Conservation (phyloP, 2,329 filamentous ascomycete genomes). For the Claviceps monticola region DNA sequence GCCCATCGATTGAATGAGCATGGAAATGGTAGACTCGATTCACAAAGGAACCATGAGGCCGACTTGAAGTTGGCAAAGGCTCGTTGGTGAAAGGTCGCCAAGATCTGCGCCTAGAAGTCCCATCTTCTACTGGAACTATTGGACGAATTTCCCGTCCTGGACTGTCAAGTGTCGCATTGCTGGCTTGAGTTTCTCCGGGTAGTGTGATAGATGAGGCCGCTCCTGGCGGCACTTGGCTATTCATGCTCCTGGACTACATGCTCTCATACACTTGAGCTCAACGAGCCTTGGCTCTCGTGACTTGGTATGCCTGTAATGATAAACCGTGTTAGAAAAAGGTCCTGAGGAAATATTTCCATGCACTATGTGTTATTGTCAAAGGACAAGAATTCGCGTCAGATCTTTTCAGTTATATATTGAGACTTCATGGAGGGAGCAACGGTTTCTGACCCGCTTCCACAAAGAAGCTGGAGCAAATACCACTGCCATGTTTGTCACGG, state of each 20-base stretch:
- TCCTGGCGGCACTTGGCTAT: not conserved
- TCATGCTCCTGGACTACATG: constrained; percentile 7
- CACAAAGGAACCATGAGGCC: not conserved
- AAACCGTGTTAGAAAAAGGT: not conserved
- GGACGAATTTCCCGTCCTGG: not conserved
- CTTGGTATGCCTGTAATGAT: not conserved
- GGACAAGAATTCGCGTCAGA: constrained; percentile 36
- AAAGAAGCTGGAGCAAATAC: constrained; percentile 1
- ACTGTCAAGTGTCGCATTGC: not conserved
- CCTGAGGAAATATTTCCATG: not conserved
- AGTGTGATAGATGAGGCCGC: not conserved
- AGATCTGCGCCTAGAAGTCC: constrained; percentile 2
- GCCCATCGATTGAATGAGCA: not conserved
- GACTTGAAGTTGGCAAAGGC: not conserved
- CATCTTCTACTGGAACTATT: constrained; percentile 6
- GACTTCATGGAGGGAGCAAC: constrained; percentile 36
- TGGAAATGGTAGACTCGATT: not conserved
- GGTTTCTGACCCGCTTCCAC: constrained; percentile 26
- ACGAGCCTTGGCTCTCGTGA: not conserved
- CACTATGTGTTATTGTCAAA: not conserved
- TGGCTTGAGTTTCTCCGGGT: not conserved
- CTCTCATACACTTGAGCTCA: not conserved
- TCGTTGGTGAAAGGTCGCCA: not conserved
- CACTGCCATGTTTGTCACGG: constrained; percentile 34
- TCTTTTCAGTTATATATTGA: constrained; percentile 56